Conservation (phyloP, 805 yeast species). For the Wickerhamomyces sydowiorum region DNA sequence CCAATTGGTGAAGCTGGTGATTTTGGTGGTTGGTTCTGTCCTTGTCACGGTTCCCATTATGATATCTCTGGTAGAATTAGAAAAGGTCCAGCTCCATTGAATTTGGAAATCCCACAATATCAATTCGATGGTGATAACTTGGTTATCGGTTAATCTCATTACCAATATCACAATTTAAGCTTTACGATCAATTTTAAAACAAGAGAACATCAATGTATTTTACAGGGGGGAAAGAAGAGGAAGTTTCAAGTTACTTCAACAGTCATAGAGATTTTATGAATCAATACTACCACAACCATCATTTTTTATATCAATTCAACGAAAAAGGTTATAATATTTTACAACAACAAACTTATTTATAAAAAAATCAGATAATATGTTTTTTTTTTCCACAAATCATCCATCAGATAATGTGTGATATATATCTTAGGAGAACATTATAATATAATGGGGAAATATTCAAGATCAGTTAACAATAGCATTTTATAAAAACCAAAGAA, state of each 20-base stretch:
- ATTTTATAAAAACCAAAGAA: too few species aligned
- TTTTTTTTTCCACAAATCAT: too few species aligned
- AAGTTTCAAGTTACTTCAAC: too few species aligned
- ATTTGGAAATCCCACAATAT: slow-evolving; percentile 93
- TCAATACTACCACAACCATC: background rate
- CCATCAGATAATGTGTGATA: too few species aligned
- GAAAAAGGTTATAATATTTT: too few species aligned
- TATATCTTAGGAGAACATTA: too few species aligned
- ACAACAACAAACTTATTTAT: background rate
- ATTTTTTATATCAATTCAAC: background rate
- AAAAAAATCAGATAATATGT: too few species aligned
- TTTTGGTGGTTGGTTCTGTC: slow-evolving; percentile 99
- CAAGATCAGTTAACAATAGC: too few species aligned
- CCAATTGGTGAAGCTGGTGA: slow-evolving; percentile 99
- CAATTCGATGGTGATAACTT: slow-evolving; percentile 81
- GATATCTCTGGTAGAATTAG: slow-evolving; percentile 99
- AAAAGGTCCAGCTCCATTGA: slow-evolving; percentile 99
- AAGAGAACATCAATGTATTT: background rate
- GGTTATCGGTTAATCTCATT: slow-evolving; percentile 92
- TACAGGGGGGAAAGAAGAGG: background rate
- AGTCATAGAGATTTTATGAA: background rate
- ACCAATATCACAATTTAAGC: too few species aligned
- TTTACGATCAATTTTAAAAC: background rate
- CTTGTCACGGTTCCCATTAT: slow-evolving; percentile 99
- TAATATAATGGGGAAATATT: too few species aligned